Percentiles rank a stretch among this genome's conserved stretches.
phyloP scores from a whole-genome alignment of 2,329 filamentous ascomycete genomes.

The Trichophyton rubrum region DNA sequence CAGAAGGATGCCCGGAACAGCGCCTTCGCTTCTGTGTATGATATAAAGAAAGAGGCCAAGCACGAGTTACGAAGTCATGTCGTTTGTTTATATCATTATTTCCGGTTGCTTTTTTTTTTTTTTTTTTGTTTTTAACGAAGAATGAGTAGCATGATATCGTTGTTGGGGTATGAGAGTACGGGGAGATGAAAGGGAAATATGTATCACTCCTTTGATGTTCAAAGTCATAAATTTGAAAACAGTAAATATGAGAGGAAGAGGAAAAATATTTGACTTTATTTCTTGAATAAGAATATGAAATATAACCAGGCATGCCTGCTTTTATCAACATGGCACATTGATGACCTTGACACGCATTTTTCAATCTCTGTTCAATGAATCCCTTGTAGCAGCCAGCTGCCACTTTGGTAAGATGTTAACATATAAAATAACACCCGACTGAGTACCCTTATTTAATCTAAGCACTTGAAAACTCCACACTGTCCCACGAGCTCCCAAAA shows the following conservation, averaged over 20 bases:
- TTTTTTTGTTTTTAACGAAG: background rate
- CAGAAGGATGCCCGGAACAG: background rate
- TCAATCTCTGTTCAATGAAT: too few relatives aligned
- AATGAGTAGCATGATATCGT: background rate
- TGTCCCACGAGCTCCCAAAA: too few relatives aligned
- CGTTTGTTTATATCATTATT: background rate
- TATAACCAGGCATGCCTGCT: background rate
- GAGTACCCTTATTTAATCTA: too few relatives aligned
- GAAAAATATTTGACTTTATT: background rate
- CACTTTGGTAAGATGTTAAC: too few relatives aligned
- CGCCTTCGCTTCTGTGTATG: background rate
- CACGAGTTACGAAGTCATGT: conserved; percentile 3
- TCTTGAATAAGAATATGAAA: background rate
- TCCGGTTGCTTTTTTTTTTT: background rate
- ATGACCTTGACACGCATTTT: too few relatives aligned
- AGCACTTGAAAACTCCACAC: too few relatives aligned
- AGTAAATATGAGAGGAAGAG: background rate
- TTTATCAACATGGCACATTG: background rate
- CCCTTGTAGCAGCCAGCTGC: too few relatives aligned
- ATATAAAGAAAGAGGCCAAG: background rate
- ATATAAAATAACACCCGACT: too few relatives aligned
- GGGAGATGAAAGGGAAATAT: background rate
- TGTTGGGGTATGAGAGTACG: background rate
- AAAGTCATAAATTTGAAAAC: background rate
- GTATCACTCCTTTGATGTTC: background rate